Evolutionary conservation across 371 early-diverging fungal genomes (phyloP).

Genomic region (Nematocida sp.): DNA sequence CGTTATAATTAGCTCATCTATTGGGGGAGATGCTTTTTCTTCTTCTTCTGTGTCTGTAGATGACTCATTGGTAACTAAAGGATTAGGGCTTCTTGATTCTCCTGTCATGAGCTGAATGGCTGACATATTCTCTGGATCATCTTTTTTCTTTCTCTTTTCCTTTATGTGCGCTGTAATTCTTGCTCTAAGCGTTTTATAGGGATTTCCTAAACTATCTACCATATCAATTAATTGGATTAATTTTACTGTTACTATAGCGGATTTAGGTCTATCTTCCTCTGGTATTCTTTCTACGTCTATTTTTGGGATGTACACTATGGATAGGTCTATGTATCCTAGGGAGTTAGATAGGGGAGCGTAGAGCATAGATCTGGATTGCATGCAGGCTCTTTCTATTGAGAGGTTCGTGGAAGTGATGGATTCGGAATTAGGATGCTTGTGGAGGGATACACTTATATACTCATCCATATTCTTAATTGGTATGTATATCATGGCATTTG

Average conservation of each 20-base stretch:
- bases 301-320: conserved; percentile 36
- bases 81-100: conserved; percentile 14
- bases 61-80: conserved; percentile 41
- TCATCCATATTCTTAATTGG: conserved; percentile 53
- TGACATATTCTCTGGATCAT: conserved; percentile 45
- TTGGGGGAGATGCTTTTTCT: not conserved
- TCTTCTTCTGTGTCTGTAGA: conserved; percentile 53
- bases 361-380: conserved; percentile 21
- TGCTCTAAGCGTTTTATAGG: conserved; percentile 28
- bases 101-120: conserved; percentile 43
- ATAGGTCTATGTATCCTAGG: conserved; percentile 38
- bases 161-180: conserved; percentile 31
- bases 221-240: conserved; percentile 63
- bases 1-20: conserved; percentile 47
- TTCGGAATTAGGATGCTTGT: not conserved
- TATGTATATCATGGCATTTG: conserved; percentile 27
- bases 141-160: conserved; percentile 26
- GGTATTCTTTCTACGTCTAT: conserved; percentile 30
- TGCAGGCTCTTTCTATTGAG: conserved; percentile 41
- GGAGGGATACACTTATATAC: not conserved
- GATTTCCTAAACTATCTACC: conserved; percentile 32
- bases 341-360: conserved; percentile 18
- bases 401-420: conserved; percentile 5
- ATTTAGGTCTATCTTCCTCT: conserved; percentile 40
- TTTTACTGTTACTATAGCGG: conserved; percentile 59